Evolutionary conservation across 495 filamentous ascomycete species (phyloP).

Genomic region (Hypoxylon crocopeplum): DNA sequence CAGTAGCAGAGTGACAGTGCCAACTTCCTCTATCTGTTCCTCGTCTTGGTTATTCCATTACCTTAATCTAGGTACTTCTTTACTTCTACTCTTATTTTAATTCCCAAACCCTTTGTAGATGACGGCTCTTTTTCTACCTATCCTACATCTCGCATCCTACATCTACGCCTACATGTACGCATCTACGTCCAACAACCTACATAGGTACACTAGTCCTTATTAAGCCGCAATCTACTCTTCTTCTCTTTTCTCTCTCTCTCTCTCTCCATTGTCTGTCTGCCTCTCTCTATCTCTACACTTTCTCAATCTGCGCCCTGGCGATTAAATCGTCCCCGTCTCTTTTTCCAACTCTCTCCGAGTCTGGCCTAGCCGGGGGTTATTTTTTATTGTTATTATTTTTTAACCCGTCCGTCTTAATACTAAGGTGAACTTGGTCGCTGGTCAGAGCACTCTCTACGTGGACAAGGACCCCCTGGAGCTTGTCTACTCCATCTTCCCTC

Average conservation of each 20-base stretch:
- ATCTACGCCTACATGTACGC: too few species aligned
- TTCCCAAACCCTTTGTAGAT: too few species aligned
- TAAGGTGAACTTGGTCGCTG: conserved; percentile 18
- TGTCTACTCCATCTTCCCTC: conserved; percentile 31
- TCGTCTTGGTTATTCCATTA: too few species aligned
- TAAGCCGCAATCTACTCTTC: neutral
- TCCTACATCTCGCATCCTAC: too few species aligned
- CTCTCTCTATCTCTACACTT: conserved; percentile 1
- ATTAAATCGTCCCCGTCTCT: conserved; percentile 8
- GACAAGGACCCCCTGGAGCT: conserved; percentile 33
- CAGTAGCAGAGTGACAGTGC: too few species aligned
- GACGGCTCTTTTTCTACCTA: too few species aligned
- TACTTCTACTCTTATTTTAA: too few species aligned
- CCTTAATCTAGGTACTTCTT: too few species aligned
- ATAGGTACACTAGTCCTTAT: neutral
- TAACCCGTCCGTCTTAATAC: neutral
- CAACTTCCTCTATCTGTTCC: too few species aligned
- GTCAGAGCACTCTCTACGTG: conserved; percentile 27
- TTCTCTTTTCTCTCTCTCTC: conserved; percentile 2
- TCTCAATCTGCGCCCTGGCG: neutral
- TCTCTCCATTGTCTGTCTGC: neutral
- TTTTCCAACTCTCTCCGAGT: conserved; percentile 16
- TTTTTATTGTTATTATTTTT: conserved; percentile 15
- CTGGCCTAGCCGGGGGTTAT: conserved; percentile 23
- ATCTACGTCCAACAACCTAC: too few species aligned